Base-by-base conservation (phyloP, 495 filamentous ascomycete species). In the Cenococcum geophilum region DNA sequence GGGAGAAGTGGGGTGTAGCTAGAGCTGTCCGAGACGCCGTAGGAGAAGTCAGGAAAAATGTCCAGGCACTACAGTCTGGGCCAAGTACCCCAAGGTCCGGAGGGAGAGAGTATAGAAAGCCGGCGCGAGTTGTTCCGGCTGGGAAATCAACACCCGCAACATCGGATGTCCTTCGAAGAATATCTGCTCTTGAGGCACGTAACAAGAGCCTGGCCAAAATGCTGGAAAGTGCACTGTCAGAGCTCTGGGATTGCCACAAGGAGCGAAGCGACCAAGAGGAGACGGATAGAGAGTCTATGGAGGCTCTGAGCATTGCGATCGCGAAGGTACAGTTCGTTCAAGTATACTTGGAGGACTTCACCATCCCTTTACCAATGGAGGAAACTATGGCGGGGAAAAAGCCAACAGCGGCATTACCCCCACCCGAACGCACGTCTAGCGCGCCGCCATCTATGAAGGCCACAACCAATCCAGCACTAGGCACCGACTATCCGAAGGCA, bases 1-100 rank as follows among this genome's bases (percentile, higher is more conserved):
- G 92, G 43, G 92, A 96, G 69, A 83, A 85, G 58, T 89, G 92
- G 73, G 91, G 92, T 3, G 86, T 97, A 34, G 91, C 91, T 63
- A 89, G 91, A 73, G 91, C 89, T 11, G 87, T 98, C 11, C 85
- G 92, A 20, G 91, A 92, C 61, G 92, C 93, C 4, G 83, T 96
- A 58, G 89, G 81, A 14, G 91, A 97, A 75, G 88, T 92, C 2
- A 82, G 79, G 63, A 86, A 80, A 66, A 87, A 86, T 61, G 84
- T 90, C 62, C 82, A 88, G 66, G 79, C 79, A n/a, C 77, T 86
- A 55, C 77, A 82, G 58, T 72, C 78, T 4, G 23, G 21, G 1
- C 60, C 65, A 27, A 65, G 20, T 14, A 68, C 59, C 14, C 58
- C 66, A 36, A 25, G 66, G 22, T 56, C 66, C 23, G 66, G 66